phyloP scores from a whole-genome alignment of 2,329 filamentous ascomycete genomes.

The Cladosporium velox region DNA sequence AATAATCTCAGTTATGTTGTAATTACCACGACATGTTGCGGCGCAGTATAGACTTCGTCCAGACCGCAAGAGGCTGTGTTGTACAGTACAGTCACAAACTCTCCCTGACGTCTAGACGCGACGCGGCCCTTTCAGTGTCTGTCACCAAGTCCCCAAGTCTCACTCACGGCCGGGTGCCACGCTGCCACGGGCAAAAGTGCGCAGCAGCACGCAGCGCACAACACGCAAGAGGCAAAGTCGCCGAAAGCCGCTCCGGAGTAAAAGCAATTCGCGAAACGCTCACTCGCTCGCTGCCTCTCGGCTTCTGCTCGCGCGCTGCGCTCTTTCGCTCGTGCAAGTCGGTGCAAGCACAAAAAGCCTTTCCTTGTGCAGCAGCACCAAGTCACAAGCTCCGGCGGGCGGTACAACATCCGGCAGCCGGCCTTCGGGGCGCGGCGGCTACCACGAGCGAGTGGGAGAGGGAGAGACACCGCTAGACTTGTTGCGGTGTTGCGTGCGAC shows the following conservation, averaged over 20 bases:
- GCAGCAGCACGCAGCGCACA: background rate
- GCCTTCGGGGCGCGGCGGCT: background rate
- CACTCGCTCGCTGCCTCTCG: background rate
- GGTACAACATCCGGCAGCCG: background rate
- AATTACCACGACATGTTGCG: background rate
- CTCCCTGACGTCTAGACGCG: background rate
- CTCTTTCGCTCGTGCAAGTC: constrained; percentile 9
- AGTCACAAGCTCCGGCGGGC: background rate
- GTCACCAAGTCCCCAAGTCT: background rate
- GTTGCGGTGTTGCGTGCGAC: background rate
- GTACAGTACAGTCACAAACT: background rate
- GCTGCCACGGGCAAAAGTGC: background rate
- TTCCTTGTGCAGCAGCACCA: background rate
- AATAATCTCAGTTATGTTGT: background rate
- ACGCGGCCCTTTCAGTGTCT: background rate
- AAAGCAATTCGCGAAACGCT: background rate
- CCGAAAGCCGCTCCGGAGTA: constrained; percentile 4
- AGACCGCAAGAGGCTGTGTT: background rate
- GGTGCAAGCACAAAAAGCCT: background rate
- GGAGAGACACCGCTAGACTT: background rate
- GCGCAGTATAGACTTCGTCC: background rate
- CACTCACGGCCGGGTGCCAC: background rate
- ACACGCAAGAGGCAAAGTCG: constrained; percentile 9
- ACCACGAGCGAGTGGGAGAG: background rate
- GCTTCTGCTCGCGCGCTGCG: background rate